phyloP scores from a whole-genome alignment of 192 early-diverging fungal species.

The Linnemannia exigua region DNA sequence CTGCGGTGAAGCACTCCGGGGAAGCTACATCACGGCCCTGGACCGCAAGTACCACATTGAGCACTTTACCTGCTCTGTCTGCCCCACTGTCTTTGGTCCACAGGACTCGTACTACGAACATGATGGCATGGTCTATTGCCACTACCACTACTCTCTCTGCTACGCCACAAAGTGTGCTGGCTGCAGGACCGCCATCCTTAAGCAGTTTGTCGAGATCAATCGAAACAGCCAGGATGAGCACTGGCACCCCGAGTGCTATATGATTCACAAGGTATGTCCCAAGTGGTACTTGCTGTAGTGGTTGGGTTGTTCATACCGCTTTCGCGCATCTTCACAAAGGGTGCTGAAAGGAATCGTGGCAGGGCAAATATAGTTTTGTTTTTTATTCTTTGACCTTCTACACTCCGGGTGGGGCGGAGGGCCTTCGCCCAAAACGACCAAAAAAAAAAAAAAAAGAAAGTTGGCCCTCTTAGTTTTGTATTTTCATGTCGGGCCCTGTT shows the following conservation, averaged over 20 bases:
- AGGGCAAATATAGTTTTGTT: not conserved
- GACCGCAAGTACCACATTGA: slow-evolving; percentile 96
- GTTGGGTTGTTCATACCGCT: not conserved
- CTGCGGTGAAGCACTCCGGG: slow-evolving; percentile 90
- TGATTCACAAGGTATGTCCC: slow-evolving; percentile 94
- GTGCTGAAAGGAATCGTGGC: not conserved
- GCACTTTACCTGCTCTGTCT: slow-evolving; percentile 96
- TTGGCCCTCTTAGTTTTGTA: not conserved
- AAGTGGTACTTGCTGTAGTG: no score
- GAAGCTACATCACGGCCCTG: slow-evolving; percentile 92
- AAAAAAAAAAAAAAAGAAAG: not conserved
- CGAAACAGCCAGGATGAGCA: slow-evolving; percentile 83
- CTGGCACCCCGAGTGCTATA: slow-evolving; percentile 99
- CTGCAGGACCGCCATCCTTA: slow-evolving; percentile 94
- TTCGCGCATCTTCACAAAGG: not conserved
- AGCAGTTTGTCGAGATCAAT: slow-evolving; percentile 96
- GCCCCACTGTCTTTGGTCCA: slow-evolving; percentile 93
- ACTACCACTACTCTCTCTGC: slow-evolving; percentile 92
- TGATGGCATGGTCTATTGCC: slow-evolving; percentile 93
- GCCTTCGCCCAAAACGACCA: not conserved
- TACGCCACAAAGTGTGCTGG: slow-evolving; percentile 95
- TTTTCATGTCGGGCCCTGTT: not conserved
- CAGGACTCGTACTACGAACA: slow-evolving; percentile 98
- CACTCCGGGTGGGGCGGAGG: not conserved
- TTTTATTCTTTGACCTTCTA: slow-evolving; percentile 7